Evolutionary conservation across 257 asterid species (phyloP), one percentile per base, ranked within the genome.

Genomic region (Solanum bukasovii): DNA sequence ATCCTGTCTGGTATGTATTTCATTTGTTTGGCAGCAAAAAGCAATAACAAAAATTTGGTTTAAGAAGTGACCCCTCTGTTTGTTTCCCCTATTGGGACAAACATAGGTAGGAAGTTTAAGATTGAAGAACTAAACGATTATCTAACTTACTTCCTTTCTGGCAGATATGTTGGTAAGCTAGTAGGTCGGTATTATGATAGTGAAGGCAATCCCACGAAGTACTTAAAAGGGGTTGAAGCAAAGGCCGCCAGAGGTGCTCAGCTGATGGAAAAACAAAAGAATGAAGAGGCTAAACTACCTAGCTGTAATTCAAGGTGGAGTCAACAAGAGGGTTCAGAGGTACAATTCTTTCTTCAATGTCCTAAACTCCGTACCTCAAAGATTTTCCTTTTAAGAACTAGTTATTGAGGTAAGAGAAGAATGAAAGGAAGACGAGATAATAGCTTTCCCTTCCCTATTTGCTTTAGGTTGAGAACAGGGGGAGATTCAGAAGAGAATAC

Each of bases 201-300:
- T 75, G 94, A 93, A 65, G 99, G 98, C 75, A 94, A 90, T 84
- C 92, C 99, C 20, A 95, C 98, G 23, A 96, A 96, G 91, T 93
- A 94, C 91, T 89, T 96, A 88, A 95, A 94, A 93, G 99, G 98
- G 87, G 94, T 90, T 38, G 99, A 96, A 91, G 94, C 96, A 72
- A 96, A 95, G 92, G 98, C 98, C 2, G 98, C 98, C 31, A 94
- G 99, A 93, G 99, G 98, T 16, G 95, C 99, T 67, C 98, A 95
- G 88, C 91, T 95, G 88, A 94, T 95, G 88, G 98, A 94, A 89
- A 95, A 95, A 84, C 98, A 95, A 90, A 95, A 96, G 92, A 87
- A 12, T 14, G 98, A 96, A 90, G 98, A 96, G 90, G 98, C 95
- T 44, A 93, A 94, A 90, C 84, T 93, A 34, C 90, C 95, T 82